Conservation (phyloP, 2,329 filamentous ascomycete genomes). For the Elsinoe fawcettii region DNA sequence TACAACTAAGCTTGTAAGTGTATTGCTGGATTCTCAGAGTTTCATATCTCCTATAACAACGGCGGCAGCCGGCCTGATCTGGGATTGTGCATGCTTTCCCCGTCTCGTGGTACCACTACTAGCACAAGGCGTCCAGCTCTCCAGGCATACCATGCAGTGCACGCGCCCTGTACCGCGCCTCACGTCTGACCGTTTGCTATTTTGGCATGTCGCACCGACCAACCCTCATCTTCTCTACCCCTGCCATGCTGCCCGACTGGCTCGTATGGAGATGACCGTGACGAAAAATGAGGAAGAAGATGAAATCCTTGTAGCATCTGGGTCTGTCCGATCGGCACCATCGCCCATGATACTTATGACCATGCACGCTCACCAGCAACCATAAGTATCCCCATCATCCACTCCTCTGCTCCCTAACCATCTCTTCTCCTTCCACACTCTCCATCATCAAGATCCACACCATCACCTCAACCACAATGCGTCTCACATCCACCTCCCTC, state of each 20-base stretch:
- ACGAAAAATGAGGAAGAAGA: not conserved
- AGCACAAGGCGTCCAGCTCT: constrained; percentile 5
- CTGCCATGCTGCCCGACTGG: not conserved
- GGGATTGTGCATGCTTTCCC: not conserved
- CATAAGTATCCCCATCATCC: not conserved
- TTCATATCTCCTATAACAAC: not conserved
- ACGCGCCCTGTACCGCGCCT: not conserved
- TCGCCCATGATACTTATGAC: too few species aligned
- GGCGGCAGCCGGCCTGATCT: not conserved
- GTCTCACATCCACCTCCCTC: constrained; percentile 13
- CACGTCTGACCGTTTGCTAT: constrained; percentile 1
- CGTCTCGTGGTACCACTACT: not conserved
- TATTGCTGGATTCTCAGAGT: not conserved
- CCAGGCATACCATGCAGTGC: not conserved
- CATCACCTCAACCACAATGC: not conserved
- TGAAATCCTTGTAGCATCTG: not conserved
- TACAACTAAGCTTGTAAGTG: not conserved
- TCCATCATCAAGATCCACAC: not conserved
- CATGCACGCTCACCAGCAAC: not conserved
- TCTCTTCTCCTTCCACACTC: not conserved
- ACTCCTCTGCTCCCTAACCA: not conserved
- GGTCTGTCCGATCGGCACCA: not conserved
- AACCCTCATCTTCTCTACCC: not conserved
- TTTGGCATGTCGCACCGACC: not conserved
- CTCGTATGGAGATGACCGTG: not conserved